phyloP scores from a whole-genome alignment of 176 grass and related monocot genomes.

The Oryza meyeriana region DNA sequence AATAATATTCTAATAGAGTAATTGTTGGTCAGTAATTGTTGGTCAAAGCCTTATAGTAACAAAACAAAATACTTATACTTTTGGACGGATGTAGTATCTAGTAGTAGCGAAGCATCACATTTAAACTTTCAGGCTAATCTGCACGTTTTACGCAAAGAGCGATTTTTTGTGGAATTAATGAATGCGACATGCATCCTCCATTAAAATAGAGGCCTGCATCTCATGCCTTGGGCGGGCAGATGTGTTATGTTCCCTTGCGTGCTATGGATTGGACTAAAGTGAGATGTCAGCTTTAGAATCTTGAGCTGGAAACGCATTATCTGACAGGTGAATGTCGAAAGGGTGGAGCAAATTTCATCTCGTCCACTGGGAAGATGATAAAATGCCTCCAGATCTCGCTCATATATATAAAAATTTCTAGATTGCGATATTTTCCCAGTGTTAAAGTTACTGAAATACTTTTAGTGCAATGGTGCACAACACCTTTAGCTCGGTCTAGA shows the following conservation, averaged over 20 bases:
- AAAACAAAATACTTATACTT: too few relatives aligned
- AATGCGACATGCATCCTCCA: neutral
- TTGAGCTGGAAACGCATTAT: slow-evolving; percentile 25
- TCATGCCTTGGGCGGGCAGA: slow-evolving; percentile 16
- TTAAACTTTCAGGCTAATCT: neutral
- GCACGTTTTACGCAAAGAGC: neutral
- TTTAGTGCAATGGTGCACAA: neutral
- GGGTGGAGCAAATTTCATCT: neutral
- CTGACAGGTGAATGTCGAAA: neutral
- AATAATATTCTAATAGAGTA: too few relatives aligned
- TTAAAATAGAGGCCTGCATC: neutral
- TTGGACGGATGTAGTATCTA: too few relatives aligned
- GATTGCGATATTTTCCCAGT: neutral
- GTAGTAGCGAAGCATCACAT: neutral
- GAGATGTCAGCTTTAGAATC: slow-evolving; percentile 29
- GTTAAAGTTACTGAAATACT: neutral
- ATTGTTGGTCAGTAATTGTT: too few relatives aligned
- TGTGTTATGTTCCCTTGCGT: slow-evolving; percentile 1
- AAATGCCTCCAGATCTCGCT: neutral
- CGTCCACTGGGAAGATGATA: neutral
- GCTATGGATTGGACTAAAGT: slow-evolving; percentile 13
- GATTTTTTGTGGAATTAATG: neutral
- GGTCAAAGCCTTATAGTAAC: too few relatives aligned
- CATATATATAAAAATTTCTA: neutral
- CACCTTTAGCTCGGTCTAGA: neutral